Conservation (phyloP, 2,329 filamentous ascomycete species). For the Fusarium euwallaceae region DNA sequence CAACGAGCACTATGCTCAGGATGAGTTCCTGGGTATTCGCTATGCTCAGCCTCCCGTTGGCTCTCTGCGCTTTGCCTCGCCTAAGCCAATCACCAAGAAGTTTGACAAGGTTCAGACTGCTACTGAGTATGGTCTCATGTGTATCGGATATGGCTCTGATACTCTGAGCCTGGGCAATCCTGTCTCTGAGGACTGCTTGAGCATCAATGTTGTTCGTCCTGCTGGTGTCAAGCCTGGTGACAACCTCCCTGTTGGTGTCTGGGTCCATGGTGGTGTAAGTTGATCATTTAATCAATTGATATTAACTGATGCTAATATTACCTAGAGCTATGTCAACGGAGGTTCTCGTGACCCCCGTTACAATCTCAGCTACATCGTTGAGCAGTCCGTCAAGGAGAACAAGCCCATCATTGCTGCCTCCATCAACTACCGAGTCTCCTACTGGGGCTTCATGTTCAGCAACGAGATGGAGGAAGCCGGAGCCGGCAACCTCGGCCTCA, state of each 20-base stretch:
- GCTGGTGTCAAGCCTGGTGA: conserved; percentile 46
- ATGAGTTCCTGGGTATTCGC: conserved; percentile 68
- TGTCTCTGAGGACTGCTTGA: conserved; percentile 45
- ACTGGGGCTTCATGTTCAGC: conserved; percentile 66
- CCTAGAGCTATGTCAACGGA: conserved; percentile 43
- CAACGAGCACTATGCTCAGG: conserved; percentile 54
- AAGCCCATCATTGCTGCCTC: conserved; percentile 65
- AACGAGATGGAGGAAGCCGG: conserved; percentile 58
- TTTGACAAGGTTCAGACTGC: conserved; percentile 59
- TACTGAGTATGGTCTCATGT: conserved; percentile 61
- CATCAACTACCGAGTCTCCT: conserved; percentile 64
- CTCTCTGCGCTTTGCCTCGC: conserved; percentile 64
- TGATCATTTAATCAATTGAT: neutral
- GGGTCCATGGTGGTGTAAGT: conserved; percentile 65
- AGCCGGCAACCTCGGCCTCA: conserved; percentile 63
- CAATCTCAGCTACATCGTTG: conserved; percentile 71
- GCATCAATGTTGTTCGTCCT: conserved; percentile 44
- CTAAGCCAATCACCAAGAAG: conserved; percentile 60
- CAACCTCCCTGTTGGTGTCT: conserved; percentile 68
- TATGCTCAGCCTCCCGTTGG: conserved; percentile 68
- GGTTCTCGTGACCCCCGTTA: conserved; percentile 59
- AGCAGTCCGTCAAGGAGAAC: conserved; percentile 59
- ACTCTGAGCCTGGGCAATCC: conserved; percentile 35
- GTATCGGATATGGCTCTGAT: conserved; percentile 64
- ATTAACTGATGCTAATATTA: conserved; percentile 14